Percentiles rank a stretch among this genome's conserved stretches.
These are phyloP conservation scores for Globisporangium nagaii DNA, from an alignment of 352 stramenopile genomes.

Conservation along the genomic window DNA sequence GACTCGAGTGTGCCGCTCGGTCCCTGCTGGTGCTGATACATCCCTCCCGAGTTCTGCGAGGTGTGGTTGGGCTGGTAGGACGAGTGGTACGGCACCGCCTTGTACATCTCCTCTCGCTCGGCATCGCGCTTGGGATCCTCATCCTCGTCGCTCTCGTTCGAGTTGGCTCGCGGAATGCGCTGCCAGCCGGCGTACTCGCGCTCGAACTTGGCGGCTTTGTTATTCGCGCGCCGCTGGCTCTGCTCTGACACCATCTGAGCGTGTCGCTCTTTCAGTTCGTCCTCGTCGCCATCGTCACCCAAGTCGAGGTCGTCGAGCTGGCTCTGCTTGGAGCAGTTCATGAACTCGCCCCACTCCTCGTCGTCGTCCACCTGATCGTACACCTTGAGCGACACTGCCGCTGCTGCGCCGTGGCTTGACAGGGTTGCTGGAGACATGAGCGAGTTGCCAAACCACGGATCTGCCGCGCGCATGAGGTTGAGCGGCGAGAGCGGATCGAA, in stretches of 20 bases:
- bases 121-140: background rate
- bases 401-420: slow-evolving; percentile 14
- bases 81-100: background rate
- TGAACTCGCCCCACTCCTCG: slow-evolving; percentile 63
- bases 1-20: slow-evolving; percentile 1
- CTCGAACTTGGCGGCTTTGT: background rate
- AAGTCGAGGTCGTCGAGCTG: background rate
- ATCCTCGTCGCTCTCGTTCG: background rate
- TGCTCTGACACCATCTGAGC: background rate
- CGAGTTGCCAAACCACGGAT: slow-evolving; percentile 49
- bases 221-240: background rate
- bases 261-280: too few species aligned
- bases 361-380: slow-evolving; percentile 28
- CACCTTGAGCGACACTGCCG: slow-evolving; percentile 29
- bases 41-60: background rate
- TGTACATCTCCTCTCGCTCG: background rate
- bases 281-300: slow-evolving; percentile 4
- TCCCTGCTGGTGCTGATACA: background rate
- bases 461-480: slow-evolving; percentile 36
- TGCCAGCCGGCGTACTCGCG: background rate
- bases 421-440: slow-evolving; percentile 15
- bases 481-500: slow-evolving; percentile 45
- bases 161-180: slow-evolving; percentile 1
- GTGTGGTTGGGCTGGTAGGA: background rate
- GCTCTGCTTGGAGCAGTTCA: slow-evolving; percentile 21